Percentiles rank a stretch among this genome's conserved stretches.
Conservation (phyloP, 345 rosid genomes). For the Hibiscus mutabilis region DNA sequence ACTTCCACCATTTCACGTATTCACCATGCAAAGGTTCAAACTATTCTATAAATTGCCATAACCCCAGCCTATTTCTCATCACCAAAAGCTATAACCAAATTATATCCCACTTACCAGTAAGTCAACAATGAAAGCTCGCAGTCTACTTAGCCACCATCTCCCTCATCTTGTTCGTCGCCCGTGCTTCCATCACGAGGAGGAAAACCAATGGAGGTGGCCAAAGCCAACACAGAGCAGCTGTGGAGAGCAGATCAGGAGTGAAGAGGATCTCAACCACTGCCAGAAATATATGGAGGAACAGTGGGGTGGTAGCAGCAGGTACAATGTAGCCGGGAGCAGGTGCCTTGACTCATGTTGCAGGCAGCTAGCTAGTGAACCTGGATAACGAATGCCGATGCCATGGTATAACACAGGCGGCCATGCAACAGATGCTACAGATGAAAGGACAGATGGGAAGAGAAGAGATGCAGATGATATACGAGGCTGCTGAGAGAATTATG, state of each 20-base stretch:
- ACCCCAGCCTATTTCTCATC: background rate
- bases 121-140: background rate
- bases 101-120: background rate
- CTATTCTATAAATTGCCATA: too few species aligned
- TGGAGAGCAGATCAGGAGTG: background rate
- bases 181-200: constrained; percentile 5
- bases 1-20: too few species aligned
- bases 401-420: background rate
- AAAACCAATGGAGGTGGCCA: background rate
- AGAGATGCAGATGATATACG: background rate
- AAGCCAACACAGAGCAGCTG: background rate
- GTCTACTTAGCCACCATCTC: constrained; percentile 3
- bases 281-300: background rate
- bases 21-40: too few species aligned
- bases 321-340: too few species aligned
- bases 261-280: background rate
- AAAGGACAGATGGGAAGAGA: background rate
- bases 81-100: background rate
- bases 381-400: background rate
- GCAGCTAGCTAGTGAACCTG: background rate
- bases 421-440: background rate
- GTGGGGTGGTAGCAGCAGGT: background rate
- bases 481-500: background rate
- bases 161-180: background rate
- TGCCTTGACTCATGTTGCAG: background rate